phyloP scores from a whole-genome alignment of 2,329 filamentous ascomycete species.

The Paracorniculantispora psalliotae region DNA sequence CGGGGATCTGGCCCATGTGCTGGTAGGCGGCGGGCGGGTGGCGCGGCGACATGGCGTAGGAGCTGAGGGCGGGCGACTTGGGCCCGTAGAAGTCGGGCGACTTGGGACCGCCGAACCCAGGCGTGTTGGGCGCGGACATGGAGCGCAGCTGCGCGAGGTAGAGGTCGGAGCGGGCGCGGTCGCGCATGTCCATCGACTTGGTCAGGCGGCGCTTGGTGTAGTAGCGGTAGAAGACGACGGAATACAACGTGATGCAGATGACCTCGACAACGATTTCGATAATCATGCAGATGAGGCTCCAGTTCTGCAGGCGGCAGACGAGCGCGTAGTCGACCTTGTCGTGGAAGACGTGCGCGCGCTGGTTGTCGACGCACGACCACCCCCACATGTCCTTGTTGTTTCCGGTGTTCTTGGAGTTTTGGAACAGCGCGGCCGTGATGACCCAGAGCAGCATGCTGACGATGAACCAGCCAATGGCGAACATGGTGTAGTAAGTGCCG shows the following conservation, averaged over 20 bases:
- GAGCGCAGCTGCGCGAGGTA: slow-evolving; percentile 82
- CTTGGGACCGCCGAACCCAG: slow-evolving; percentile 57
- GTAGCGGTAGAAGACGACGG: slow-evolving; percentile 93
- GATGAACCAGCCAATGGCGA: slow-evolving; percentile 89
- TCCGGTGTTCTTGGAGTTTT: slow-evolving; percentile 65
- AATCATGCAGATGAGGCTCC: slow-evolving; percentile 92
- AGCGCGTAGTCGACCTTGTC: slow-evolving; percentile 83
- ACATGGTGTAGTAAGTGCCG: slow-evolving; percentile 90
- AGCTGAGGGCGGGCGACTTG: slow-evolving; percentile 40
- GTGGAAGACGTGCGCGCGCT: slow-evolving; percentile 69
- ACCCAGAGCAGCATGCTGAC: slow-evolving; percentile 92
- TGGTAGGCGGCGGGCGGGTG: slow-evolving; percentile 55
- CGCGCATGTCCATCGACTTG: slow-evolving; percentile 94
- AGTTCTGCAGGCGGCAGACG: slow-evolving; percentile 88
- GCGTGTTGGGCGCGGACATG: slow-evolving; percentile 92
- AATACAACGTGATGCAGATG: slow-evolving; percentile 89
- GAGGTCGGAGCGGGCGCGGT: slow-evolving; percentile 88
- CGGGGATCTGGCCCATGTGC: slow-evolving; percentile 41
- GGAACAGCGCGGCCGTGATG: slow-evolving; percentile 76
- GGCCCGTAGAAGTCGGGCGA: slow-evolving; percentile 61
- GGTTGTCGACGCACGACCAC: slow-evolving; percentile 93
- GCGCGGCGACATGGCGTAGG: slow-evolving; percentile 53
- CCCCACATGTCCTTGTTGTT: slow-evolving; percentile 91
- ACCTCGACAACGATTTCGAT: slow-evolving; percentile 93
- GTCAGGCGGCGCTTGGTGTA: slow-evolving; percentile 92